Conservation (phyloP, 139 green algal genomes). For the Chlamydomonas incerta region DNA sequence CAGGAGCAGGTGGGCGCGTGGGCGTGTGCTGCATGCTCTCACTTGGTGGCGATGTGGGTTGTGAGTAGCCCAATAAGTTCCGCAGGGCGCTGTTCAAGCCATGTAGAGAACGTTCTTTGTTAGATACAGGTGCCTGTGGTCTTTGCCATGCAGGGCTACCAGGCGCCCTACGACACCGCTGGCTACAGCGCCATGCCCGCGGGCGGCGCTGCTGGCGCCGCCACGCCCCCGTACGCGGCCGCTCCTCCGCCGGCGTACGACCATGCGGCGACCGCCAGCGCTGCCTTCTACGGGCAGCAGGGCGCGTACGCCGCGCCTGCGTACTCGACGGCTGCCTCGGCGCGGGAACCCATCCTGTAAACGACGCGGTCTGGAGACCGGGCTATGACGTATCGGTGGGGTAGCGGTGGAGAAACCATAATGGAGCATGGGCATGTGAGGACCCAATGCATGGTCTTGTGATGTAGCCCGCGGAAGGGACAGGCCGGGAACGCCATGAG, state of each 20-base stretch:
- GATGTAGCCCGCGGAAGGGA: too few relatives aligned
- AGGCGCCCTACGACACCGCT: slow-evolving; percentile 17
- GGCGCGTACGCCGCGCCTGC: not conserved
- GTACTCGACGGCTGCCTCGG: not conserved
- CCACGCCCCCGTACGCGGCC: not conserved
- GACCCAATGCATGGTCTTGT: too few relatives aligned
- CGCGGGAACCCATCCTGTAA: too few relatives aligned
- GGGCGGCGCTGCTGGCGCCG: not conserved
- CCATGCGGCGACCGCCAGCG: not conserved
- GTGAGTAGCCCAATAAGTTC: not conserved
- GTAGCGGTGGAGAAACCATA: too few relatives aligned
- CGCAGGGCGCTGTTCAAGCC: too few relatives aligned
- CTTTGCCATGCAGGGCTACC: slow-evolving; percentile 15
- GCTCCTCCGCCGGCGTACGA: slow-evolving; percentile 10
- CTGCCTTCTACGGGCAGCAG: slow-evolving; percentile 32
- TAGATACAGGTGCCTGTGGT: too few relatives aligned
- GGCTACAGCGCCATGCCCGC: not conserved
- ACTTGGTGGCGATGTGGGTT: too few relatives aligned
- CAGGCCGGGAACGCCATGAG: too few relatives aligned
- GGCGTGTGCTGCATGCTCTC: not conserved
- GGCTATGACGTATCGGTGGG: too few relatives aligned
- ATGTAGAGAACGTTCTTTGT: too few relatives aligned
- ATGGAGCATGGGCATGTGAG: too few relatives aligned
- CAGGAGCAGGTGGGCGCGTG: slow-evolving; percentile 22
- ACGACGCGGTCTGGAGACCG: too few relatives aligned